A percentile compares a stretch with the other conserved stretches of the same genome.
Conservation (phyloP, 2,329 filamentous ascomycete genomes). For the Endocalyx cinctus region DNA sequence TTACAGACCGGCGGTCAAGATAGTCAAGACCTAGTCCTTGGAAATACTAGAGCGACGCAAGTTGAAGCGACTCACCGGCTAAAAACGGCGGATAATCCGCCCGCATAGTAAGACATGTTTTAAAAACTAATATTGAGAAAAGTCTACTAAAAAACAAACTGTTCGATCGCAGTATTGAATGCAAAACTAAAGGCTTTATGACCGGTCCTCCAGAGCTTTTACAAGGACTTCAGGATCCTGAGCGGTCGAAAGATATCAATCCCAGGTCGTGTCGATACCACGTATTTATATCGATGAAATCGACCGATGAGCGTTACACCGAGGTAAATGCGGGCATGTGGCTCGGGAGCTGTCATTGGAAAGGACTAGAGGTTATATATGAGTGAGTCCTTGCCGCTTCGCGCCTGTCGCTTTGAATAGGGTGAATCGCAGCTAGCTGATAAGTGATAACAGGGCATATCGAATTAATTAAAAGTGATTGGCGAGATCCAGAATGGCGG, state of each 20-base stretch:
- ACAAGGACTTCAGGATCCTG: constrained; percentile 16
- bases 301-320: constrained; percentile 24
- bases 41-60: constrained; percentile 17
- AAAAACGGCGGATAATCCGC: constrained; percentile 20
- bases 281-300: constrained; percentile 26
- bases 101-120: constrained; percentile 20
- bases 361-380: constrained; percentile 22
- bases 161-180: constrained; percentile 22
- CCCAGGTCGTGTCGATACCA: constrained; percentile 19
- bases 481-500: too few relatives aligned
- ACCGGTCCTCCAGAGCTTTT: constrained; percentile 19
- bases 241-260: constrained; percentile 11
- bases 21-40: constrained; percentile 17
- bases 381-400: constrained; percentile 22
- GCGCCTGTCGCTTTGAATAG: too few relatives aligned
- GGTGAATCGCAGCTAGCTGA: too few relatives aligned
- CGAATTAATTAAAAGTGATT: constrained; percentile 13
- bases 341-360: constrained; percentile 26
- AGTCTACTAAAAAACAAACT: too few relatives aligned
- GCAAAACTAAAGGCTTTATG: constrained; percentile 19
- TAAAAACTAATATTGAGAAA: too few relatives aligned
- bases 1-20: constrained; percentile 23
- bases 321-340: constrained; percentile 24
- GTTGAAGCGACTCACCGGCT: constrained; percentile 22
- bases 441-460: constrained; percentile 20